Evolutionary conservation across 306 rosid species (phyloP).

Genomic region (apple (Malus domestica)): ASM211411v1 NC_041804.1:2660501-2661000

Average conservation of each 20-base stretch:
- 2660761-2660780: slow-evolving; percentile 51
- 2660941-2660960: slow-evolving; percentile 29
- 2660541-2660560: background rate
- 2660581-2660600: background rate
- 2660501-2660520: slow-evolving; percentile 67
- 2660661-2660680: slow-evolving; percentile 22
- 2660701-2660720: slow-evolving; percentile 73
- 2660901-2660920: background rate
- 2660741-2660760: slow-evolving; percentile 55
- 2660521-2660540: slow-evolving; percentile 64
- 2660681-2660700: slow-evolving; percentile 72
- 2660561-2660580: background rate
- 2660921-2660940: background rate
- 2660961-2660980: slow-evolving; percentile 42
- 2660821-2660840: slow-evolving; percentile 76
- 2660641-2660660: background rate
- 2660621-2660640: background rate
- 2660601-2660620: background rate
- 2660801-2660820: slow-evolving; percentile 69
- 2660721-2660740: slow-evolving; percentile 42
- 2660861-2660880: slow-evolving; percentile 1
- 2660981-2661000: slow-evolving; percentile 73
- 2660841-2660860: slow-evolving; percentile 49
- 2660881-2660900: background rate
- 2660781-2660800: slow-evolving; percentile 75